phyloP scores from a whole-genome alignment of 495 filamentous ascomycete species.

The Aspergillus bridgeri region DNA sequence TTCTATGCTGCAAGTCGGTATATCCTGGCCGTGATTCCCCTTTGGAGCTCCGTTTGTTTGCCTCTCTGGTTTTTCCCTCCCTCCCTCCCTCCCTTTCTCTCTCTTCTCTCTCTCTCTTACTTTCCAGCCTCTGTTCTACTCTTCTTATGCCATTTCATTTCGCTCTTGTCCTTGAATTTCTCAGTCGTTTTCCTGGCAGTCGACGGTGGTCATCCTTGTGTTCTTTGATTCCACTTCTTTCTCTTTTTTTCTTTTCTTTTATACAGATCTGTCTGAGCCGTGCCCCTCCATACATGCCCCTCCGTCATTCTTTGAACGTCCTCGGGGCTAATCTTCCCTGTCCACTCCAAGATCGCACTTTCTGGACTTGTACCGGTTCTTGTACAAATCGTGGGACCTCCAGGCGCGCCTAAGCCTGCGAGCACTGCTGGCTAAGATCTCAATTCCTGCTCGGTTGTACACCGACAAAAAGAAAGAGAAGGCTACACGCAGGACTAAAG shows the following conservation, averaged over 20 bases:
- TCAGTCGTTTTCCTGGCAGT: too few relatives aligned
- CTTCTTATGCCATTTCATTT: too few relatives aligned
- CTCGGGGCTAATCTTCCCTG: background rate
- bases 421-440: slow-evolving; percentile 11
- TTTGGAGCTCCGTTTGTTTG: background rate
- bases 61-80: background rate
- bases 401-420: slow-evolving; percentile 15
- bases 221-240: background rate
- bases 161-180: too few relatives aligned
- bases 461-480: slow-evolving; percentile 5
- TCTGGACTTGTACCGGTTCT: slow-evolving; percentile 12
- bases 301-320: background rate
- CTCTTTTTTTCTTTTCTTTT: background rate
- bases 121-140: background rate
- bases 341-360: slow-evolving; percentile 12
- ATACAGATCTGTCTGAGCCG: background rate
- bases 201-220: too few relatives aligned
- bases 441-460: slow-evolving; percentile 4
- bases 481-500: background rate
- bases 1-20: background rate
- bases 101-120: background rate
- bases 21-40: background rate
- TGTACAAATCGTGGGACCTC: slow-evolving; percentile 15
- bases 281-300: background rate
- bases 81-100: background rate